Evolutionary conservation across 2,329 filamentous ascomycete species (phyloP), one percentile per base, ranked within the genome.

Genomic region (Fusarium albidum): DNA sequence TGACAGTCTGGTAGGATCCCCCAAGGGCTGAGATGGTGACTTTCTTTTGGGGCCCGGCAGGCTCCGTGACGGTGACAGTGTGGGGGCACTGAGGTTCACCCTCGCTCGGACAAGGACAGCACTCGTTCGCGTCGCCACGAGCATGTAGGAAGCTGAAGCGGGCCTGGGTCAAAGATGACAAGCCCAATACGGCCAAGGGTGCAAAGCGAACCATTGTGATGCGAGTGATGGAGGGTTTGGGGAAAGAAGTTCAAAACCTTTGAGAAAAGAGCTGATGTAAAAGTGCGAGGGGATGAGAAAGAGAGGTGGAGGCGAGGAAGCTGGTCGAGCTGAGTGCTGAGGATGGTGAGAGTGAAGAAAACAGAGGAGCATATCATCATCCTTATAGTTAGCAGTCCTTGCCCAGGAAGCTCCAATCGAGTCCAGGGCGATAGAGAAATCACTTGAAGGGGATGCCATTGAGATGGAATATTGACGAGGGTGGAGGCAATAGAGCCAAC

Each of bases 61-160:
- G 57, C 15, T 65, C 59, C 12, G 66, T 69, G 26, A 71, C 55
- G 15, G 67, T 71, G 29, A 72, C 58, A 10, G 66, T 68, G 9
- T 52, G 50, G 9, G 35, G 28, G 11, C 39, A 59, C 9, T 40
- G 48, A 17, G 56, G 25, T 11, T 47, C 54, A 17, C 55, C 56
- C 14, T 65, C 34, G 9, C 49, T 41, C 6, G 64, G 49, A 18
- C 72, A 74, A 28, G 71, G 66, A 34, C 69, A 71, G 42, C 68
- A 73, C 39, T 68, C 63, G 5, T 64, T 49, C n/a, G 44, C 47
- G 13, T 58, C 47, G 12, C 52, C 54, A 39, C 61, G 63, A 18
- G 59, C 32, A 9, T 57, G 49, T 14, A 67, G 41, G 27, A 59
- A 57, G 26, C 58, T 56, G 28, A 67, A 57, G 13, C 59, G 63